A percentile compares a stretch with the other conserved stretches of the same genome.
Conservation (phyloP, 2,329 filamentous ascomycete genomes). For the Venturia aucupariae region DNA sequence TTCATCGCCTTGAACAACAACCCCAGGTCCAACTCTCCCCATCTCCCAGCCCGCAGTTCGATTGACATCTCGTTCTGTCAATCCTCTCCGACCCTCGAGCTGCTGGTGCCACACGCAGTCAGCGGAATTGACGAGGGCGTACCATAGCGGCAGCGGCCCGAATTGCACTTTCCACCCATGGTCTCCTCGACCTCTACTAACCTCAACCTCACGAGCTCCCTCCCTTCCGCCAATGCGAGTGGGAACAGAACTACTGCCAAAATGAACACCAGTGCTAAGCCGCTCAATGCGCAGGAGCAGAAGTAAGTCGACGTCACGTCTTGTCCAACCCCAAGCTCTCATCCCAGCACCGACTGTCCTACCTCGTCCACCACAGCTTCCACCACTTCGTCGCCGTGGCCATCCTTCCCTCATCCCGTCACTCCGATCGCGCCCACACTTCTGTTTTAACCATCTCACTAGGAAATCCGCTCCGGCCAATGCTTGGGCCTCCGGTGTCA, state of each 20-base stretch:
- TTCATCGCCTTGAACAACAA: not conserved
- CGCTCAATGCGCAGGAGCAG: conserved; percentile 34
- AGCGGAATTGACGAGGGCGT: not conserved
- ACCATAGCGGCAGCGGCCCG: not conserved
- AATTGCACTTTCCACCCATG: not conserved
- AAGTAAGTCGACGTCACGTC: conserved; percentile 5
- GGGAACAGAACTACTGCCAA: conserved; percentile 39
- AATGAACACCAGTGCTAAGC: conserved; percentile 39
- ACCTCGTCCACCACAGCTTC: not conserved
- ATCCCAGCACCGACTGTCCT: not conserved
- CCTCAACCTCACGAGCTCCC: not conserved
- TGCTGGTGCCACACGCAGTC: not conserved
- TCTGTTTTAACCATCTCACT: not conserved
- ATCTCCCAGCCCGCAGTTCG: conserved; percentile 6
- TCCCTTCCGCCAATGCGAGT: conserved; percentile 28
- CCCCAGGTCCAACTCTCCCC: conserved; percentile 6
- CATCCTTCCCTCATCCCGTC: not conserved
- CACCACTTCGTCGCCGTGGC: not conserved
- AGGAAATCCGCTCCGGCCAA: conserved; percentile 25
- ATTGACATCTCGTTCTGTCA: conserved; percentile 9
- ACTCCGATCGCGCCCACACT: not conserved
- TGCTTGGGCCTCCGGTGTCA: conserved; percentile 52
- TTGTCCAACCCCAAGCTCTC: not conserved
- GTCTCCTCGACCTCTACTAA: not conserved
- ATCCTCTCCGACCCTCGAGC: not conserved